phyloP scores from a whole-genome alignment of 805 yeast genomes.

The Yarrowia porcina region DNA sequence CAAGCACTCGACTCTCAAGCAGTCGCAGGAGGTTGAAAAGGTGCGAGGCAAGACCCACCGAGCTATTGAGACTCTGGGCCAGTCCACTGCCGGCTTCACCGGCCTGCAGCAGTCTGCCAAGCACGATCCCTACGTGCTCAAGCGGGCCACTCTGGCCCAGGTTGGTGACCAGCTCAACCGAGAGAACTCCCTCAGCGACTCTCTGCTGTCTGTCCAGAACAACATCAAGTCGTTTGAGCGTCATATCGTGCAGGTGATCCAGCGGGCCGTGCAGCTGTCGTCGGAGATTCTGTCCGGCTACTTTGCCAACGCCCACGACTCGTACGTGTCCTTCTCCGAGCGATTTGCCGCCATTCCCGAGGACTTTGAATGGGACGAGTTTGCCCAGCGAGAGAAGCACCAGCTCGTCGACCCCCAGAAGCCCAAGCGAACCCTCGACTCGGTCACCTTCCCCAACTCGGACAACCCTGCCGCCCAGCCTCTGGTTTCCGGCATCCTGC shows the following conservation, averaged over 20 bases:
- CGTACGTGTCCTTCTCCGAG: conserved; percentile 37
- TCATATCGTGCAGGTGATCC: conserved; percentile 45
- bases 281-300: conserved; percentile 36
- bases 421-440: conserved; percentile 41
- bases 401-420: conserved; percentile 38
- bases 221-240: conserved; percentile 44
- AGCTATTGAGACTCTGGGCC: conserved; percentile 41
- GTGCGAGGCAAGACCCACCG: conserved; percentile 40
- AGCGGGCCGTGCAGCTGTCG: conserved; percentile 41
- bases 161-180: conserved; percentile 45
- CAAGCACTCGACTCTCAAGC: conserved; percentile 38
- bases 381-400: conserved; percentile 38
- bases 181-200: conserved; percentile 48
- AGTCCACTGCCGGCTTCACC: conserved; percentile 38
- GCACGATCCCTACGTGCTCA: conserved; percentile 48
- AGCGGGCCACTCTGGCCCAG: conserved; percentile 40
- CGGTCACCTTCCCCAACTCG: conserved; percentile 43
- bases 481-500: conserved; percentile 47
- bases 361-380: conserved; percentile 48
- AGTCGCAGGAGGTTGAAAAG: conserved; percentile 41
- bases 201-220: conserved; percentile 44
- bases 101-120: conserved; percentile 35
- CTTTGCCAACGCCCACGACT: conserved; percentile 36
- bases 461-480: conserved; percentile 45
- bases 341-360: conserved; percentile 40